phyloP scores from a whole-genome alignment of 2,329 filamentous ascomycete species.

The Trichophyton schoenleinii region DNA sequence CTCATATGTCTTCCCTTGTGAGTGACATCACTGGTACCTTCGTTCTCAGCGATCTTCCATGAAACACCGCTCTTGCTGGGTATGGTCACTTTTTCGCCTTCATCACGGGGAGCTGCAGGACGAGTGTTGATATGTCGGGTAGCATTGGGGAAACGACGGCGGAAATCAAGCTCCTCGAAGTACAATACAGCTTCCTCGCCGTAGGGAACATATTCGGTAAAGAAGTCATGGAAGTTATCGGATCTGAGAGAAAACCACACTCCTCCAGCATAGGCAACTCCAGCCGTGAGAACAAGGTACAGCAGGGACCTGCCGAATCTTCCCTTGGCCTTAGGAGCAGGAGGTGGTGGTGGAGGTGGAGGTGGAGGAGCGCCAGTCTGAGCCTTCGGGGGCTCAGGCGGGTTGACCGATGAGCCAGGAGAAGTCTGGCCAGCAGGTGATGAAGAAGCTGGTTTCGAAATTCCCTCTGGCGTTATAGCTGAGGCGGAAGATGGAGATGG shows the following conservation, averaged over 20 bases:
- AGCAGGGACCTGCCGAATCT: conserved; percentile 66
- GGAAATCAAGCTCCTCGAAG: conserved; percentile 89
- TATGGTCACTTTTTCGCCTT: conserved; percentile 64
- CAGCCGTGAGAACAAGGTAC: conserved; percentile 62
- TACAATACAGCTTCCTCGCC: conserved; percentile 91
- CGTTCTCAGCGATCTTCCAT: conserved; percentile 58
- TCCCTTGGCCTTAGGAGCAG: conserved; percentile 44
- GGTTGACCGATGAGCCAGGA: conserved; percentile 23
- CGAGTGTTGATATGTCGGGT: conserved; percentile 36
- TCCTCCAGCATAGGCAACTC: conserved; percentile 70
- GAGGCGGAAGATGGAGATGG: conserved; percentile 33
- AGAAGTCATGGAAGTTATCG: conserved; percentile 98
- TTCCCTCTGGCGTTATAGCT: conserved; percentile 38
- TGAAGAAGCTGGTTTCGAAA: conserved; percentile 36
- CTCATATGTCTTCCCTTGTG: conserved; percentile 40
- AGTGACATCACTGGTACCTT: conserved; percentile 45
- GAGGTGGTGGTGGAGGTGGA: conserved; percentile 25
- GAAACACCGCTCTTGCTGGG: conserved; percentile 74
- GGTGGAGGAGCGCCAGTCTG: conserved; percentile 28
- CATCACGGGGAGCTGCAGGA: conserved; percentile 28
- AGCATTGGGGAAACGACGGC: conserved; percentile 61
- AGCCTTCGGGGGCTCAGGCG: conserved; percentile 16
- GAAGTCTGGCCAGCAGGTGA: conserved; percentile 27
- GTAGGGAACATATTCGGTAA: conserved; percentile 90
- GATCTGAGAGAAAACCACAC: conserved; percentile 87